Evolutionary conservation across 2,329 filamentous ascomycete species (phyloP), one percentile per base, ranked within the genome.

Genomic region (Sporothrix protearum): DNA sequence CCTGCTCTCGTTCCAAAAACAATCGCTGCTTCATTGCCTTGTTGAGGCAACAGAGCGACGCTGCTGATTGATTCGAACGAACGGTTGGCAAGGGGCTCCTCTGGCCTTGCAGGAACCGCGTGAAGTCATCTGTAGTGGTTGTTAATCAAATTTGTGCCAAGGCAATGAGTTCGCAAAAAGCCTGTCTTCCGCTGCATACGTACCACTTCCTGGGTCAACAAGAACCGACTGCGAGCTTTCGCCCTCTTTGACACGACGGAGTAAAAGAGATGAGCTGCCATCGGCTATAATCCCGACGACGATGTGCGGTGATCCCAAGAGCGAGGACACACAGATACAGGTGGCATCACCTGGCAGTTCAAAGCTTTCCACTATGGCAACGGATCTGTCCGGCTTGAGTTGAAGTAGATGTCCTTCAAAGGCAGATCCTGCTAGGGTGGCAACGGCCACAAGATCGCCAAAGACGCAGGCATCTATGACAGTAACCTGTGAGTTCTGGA

Each of bases 1-100:
- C 87, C 87, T 71, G 84, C 84, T 69, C 85, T 82, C 33, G 85
- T 87, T 9, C 87, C 87, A 4, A 83, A 76, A 1, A 87, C 71
- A 16, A 77, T 36, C 0, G 74, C 76, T 73, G 39, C 68, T 16
- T 80, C 76, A 0, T 78, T 75, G 7, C 76, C 76, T 14, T 77
- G 72, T 69, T 39, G 49, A 49, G 72, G 61, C 36, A 74, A 30
- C 3, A 71, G 12, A 1, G 80, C 79, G 47, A 87, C 80, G 70
- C 83, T 86, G 9, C 83, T 86, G 25, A 86, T 77, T 1, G 84
- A 79, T 71, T 86, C 84, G 19, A 80, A 71, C 1, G 68, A 47
- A 14, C 33, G 22, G 2, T 49, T 22, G 0, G 39, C 14, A 6
- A 53, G 10, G 42, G 5, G 1, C 12, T 47, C 30, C 28, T 12